phyloP scores from a whole-genome alignment of 2,329 filamentous ascomycete genomes.

The Neopestalotiopsis clavispora region DNA sequence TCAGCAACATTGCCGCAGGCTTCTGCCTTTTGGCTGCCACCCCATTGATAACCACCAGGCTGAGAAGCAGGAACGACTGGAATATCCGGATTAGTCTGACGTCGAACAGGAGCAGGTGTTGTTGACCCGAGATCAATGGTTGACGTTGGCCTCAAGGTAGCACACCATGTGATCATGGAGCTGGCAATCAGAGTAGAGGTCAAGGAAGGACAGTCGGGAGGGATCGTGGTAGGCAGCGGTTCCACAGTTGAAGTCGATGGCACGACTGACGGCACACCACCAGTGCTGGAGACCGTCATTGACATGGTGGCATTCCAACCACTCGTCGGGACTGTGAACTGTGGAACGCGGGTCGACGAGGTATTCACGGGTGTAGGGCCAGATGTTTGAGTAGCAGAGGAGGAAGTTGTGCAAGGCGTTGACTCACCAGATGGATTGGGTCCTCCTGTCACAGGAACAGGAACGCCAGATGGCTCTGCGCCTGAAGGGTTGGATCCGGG shows the following conservation, averaged over 20 bases:
- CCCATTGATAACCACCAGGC: constrained; percentile 11
- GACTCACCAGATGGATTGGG: constrained; percentile 18
- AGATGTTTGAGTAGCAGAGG: constrained; percentile 22
- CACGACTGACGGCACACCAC: background rate
- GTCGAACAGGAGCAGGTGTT: constrained; percentile 7
- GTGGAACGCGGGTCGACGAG: constrained; percentile 26
- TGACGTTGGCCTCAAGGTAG: constrained; percentile 6
- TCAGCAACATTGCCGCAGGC: constrained; percentile 30
- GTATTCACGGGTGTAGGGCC: constrained; percentile 22
- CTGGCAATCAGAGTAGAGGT: constrained; percentile 14
- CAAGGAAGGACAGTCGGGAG: constrained; percentile 2
- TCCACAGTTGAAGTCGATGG: background rate
- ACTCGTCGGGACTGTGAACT: constrained; percentile 32
- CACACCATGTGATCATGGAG: constrained; percentile 16
- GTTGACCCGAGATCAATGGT: constrained; percentile 11
- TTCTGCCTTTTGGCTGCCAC: background rate
- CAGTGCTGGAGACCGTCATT: constrained; percentile 21
- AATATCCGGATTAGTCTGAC: background rate
- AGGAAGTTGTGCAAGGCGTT: constrained; percentile 25
- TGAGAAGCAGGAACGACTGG: constrained; percentile 13
- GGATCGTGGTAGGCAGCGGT: background rate
- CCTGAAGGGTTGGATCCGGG: constrained; percentile 3
- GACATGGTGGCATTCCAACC: constrained; percentile 36
- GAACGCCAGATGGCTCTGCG: background rate
- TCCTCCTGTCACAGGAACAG: constrained; percentile 2